phyloP scores from a whole-genome alignment of 2,329 filamentous ascomycete species.

The Arthrobotrys pseudoclavata region DNA sequence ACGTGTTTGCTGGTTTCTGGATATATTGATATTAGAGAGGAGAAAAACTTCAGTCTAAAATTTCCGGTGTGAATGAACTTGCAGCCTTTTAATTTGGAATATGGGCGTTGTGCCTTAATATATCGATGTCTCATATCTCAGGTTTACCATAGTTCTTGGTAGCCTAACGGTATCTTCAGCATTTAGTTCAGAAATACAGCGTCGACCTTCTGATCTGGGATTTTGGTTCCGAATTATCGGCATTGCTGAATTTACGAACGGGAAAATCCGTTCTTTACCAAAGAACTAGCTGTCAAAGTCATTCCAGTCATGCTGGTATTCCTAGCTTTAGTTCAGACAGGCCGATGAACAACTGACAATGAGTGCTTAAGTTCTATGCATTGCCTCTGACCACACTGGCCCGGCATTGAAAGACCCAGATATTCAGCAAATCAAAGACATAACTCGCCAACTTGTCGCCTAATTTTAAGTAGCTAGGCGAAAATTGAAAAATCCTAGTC shows the following conservation, averaged over 20 bases:
- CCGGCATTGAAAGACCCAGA: not conserved
- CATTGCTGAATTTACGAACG: not conserved
- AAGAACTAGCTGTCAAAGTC: constrained; percentile 6
- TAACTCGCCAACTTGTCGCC: constrained; percentile 22
- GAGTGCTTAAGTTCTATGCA: not conserved
- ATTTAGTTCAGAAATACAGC: constrained; percentile 6
- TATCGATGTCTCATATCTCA: constrained; percentile 27
- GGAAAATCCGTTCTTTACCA: constrained; percentile 24
- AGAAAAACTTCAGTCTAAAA: not conserved
- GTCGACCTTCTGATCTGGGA: constrained; percentile 29
- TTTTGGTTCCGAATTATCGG: constrained; percentile 8
- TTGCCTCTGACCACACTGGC: not conserved
- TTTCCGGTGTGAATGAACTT: constrained; percentile 24
- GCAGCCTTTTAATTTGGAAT: constrained; percentile 18
- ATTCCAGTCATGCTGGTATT: not conserved
- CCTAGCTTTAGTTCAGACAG: not conserved
- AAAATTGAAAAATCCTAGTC: constrained; percentile 43
- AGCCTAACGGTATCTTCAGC: constrained; percentile 18
- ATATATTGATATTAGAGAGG: constrained; percentile 2
- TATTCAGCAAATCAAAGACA: constrained; percentile 26
- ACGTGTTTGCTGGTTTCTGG: constrained; percentile 54
- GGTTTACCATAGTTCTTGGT: constrained; percentile 21
- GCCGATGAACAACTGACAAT: not conserved
- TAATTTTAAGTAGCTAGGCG: constrained; percentile 36
- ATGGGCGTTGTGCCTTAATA: constrained; percentile 24